Evolutionary conservation across 371 early-diverging fungal genomes (phyloP).

Genomic region (Syncephalastrum sp.): DNA sequence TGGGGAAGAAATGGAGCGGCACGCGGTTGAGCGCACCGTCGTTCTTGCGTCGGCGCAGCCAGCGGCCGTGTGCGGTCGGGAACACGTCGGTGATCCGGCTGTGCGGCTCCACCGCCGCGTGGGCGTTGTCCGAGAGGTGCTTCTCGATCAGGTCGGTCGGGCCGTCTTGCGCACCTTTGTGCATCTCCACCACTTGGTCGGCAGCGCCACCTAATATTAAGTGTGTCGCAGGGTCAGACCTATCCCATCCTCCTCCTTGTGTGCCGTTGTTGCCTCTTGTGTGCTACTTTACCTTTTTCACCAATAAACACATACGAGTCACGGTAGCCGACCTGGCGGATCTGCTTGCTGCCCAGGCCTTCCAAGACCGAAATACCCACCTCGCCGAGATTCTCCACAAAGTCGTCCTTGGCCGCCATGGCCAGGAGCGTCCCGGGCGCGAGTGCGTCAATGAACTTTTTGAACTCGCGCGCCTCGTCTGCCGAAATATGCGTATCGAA

Average conservation of each 20-base stretch:
- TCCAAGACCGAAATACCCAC: constrained; percentile 58
- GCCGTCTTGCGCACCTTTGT: constrained; percentile 45
- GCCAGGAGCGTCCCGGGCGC: constrained; percentile 66
- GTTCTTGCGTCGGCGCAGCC: constrained; percentile 78
- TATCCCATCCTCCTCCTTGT: too few relatives aligned
- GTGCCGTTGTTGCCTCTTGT: too few relatives aligned
- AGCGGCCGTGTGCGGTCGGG: constrained; percentile 67
- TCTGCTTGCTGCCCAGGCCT: constrained; percentile 60
- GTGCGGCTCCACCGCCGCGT: constrained; percentile 18
- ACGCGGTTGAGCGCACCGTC: constrained; percentile 87
- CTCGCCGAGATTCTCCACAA: constrained; percentile 61
- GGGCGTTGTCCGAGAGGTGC: constrained; percentile 20
- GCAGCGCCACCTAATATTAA: too few relatives aligned
- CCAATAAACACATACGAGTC: constrained; percentile 85
- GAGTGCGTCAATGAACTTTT: constrained; percentile 61
- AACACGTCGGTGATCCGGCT: constrained; percentile 46
- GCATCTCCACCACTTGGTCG: constrained; percentile 31
- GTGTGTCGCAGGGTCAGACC: too few relatives aligned
- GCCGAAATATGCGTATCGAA: constrained; percentile 79
- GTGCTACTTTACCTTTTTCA: constrained; percentile 21
- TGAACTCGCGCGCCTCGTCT: constrained; percentile 72
- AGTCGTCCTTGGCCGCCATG: constrained; percentile 73
- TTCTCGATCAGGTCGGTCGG: constrained; percentile 50
- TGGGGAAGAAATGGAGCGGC: constrained; percentile 77
- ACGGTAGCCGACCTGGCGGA: constrained; percentile 62